Base-by-base conservation (phyloP, 2,329 filamentous ascomycete species). In the Grosmannia penicillata region DNA sequence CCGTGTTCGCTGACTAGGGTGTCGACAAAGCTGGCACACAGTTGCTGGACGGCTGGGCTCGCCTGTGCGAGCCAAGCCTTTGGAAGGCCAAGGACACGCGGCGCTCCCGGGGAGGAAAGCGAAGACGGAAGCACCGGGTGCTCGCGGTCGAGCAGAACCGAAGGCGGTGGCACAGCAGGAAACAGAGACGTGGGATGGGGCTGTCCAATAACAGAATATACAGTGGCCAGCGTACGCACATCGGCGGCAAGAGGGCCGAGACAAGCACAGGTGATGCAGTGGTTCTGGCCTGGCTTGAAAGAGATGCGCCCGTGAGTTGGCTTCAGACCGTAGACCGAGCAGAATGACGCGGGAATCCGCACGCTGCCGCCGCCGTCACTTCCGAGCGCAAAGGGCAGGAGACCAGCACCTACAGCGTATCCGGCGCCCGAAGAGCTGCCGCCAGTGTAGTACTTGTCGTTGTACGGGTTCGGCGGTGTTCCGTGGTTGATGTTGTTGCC, bases 401-500 rank as follows among this genome's bases (percentile, higher is more conserved):
- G 63, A 0, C 82, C 82, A 6, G 75, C 59, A 2, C 68, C 65
- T n/a, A 85, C 75, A 10, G 73, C 75, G 50, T 82, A 85, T 0
- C 66, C 82, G 6, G 75, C 75, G 2, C 82, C 82, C 3, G 80
- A 81, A 0, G 82, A 86, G 6, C 76, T 82, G 13, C 82, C 82
- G 35, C 82, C 82, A 4, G 75, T 75, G 55, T 91, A 91, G 59
- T 84, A 89, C 4, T 62, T 53, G 0, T 61, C 53, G 52, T 87
- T 83, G 55, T 82, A 75, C 0, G 83, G 83, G 49, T 91, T 91
- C 13, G 66, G 64, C 0, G 84, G 82, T 0, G 84, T 89, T 33
- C 82, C 82, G 47, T 71, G 70, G 39, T 68, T 72, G 4, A 75
- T 73, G 48, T 87, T 86, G 57, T 82, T 82, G 50, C 82, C 82